Evolutionary conservation across 2,329 filamentous ascomycete genomes (phyloP).

Genomic region (Alternaria consortialis): DNA sequence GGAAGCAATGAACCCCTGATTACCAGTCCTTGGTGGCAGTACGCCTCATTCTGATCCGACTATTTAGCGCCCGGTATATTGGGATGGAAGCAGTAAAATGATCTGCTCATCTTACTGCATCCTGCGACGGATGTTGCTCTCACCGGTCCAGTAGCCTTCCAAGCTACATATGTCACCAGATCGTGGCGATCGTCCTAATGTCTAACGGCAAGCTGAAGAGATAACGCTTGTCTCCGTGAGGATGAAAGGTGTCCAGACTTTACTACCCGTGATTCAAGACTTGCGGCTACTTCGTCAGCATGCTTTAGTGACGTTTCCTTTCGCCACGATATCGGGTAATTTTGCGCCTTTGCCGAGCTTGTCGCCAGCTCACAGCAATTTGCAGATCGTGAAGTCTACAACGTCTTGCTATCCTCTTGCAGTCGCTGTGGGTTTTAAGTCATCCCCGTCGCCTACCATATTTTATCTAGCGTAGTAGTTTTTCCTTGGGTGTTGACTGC

Average conservation of each 20-base stretch:
- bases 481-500: background rate
- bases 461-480: background rate
- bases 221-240: slow-evolving; percentile 3
- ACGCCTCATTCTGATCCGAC: slow-evolving; percentile 6
- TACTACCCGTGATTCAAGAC: background rate
- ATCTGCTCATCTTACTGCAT: background rate
- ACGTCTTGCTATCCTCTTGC: slow-evolving; percentile 2
- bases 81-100: background rate
- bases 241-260: slow-evolving; percentile 3
- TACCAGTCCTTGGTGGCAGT: background rate
- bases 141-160: background rate
- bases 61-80: background rate
- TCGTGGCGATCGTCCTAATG: slow-evolving; percentile 2
- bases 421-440: slow-evolving; percentile 3
- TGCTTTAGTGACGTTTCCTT: slow-evolving; percentile 21
- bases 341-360: slow-evolving; percentile 21
- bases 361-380: slow-evolving; percentile 19
- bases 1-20: background rate
- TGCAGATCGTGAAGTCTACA: slow-evolving; percentile 8
- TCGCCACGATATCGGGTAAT: slow-evolving; percentile 26
- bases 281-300: slow-evolving; percentile 17
- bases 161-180: slow-evolving; percentile 1
- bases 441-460: background rate
- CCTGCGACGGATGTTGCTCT: background rate
- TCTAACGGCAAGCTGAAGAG: slow-evolving; percentile 2